phyloP scores from a whole-genome alignment of 345 rosid genomes.

The Excoecaria cochinchinensis region DNA sequence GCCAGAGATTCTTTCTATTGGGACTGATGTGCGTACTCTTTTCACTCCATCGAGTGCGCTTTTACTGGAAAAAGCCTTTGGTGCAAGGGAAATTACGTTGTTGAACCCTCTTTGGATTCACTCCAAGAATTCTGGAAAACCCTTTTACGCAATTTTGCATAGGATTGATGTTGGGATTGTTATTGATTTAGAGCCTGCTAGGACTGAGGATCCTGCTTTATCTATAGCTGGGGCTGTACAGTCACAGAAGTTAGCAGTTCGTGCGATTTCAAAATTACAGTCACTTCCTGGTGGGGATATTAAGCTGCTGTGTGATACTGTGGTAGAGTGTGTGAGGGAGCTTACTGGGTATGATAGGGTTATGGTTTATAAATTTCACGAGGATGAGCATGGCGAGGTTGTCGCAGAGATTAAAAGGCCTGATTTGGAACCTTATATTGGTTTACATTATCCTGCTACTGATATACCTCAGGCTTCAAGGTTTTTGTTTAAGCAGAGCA shows the following conservation, averaged over 20 bases:
- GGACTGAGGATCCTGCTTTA: constrained; percentile 89
- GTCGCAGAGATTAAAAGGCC: constrained; percentile 81
- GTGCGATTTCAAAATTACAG: constrained; percentile 85
- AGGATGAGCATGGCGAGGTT: constrained; percentile 99
- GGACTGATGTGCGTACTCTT: constrained; percentile 71
- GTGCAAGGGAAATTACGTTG: constrained; percentile 84
- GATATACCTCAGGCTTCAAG: constrained; percentile 97
- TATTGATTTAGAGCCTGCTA: constrained; percentile 94
- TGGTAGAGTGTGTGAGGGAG: constrained; percentile 81
- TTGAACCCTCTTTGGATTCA: constrained; percentile 91
- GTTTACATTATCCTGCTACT: constrained; percentile 94
- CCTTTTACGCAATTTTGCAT: constrained; percentile 88
- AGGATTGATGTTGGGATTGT: constrained; percentile 94
- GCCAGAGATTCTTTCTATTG: constrained; percentile 56
- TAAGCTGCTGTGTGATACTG: constrained; percentile 82
- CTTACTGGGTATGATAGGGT: constrained; percentile 93
- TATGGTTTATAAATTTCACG: constrained; percentile 97
- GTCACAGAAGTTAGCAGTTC: constrained; percentile 90
- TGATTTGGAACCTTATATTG: constrained; percentile 87
- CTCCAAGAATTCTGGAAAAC: constrained; percentile 74
- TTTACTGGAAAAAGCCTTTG: constrained; percentile 77
- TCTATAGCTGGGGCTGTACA: constrained; percentile 98
- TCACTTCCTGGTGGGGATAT: constrained; percentile 95
- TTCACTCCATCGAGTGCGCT: constrained; percentile 56
- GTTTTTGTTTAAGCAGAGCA: constrained; percentile 90